Evolutionary conservation across 192 early-diverging fungal genomes (phyloP), one percentile per base, ranked within the genome.

Genomic region (Backusella psychrophila): DNA sequence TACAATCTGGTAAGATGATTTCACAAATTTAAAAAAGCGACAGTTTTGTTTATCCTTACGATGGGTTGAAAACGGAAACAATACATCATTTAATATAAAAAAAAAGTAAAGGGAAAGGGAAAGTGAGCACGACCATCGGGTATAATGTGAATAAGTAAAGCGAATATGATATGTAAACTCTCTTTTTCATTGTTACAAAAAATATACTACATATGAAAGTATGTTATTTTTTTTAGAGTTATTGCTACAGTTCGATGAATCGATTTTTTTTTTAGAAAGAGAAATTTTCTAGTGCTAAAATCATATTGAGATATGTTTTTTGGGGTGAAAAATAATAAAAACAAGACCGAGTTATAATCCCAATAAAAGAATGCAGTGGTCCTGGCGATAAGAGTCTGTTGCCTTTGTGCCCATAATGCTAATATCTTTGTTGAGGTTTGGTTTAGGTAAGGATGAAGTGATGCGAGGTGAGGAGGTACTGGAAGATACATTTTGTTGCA

Each of bases 391-490:
- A 19, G 73, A 75, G 52, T 80, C 78, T 29, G 52, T 75, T 26
- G 78, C 74, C 56, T 72, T 75, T 35, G 66, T 75, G 2, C 78
- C 78, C 26, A 67, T 53, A 39, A 81, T 78, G 68, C 77, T 78
- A 41, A 78, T 38, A 31, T 77, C 80, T 38, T 78, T 78, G 77
- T 75, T 73, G 34, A 81, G 75, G 36, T 78, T 77, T 33, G 66
- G 77, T 63, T 63, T 63, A 63, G 56, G 56, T 63, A 63, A 29
- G 3, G 56, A 63, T 75, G 68, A 72, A 15, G 75, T 26, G 68
- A 39, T 52, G 29, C 56, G 56, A 63, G 56, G 56, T 63, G 56
- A 63, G 56, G 56, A 63, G 56, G 56, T 29, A 29, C 11, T 63
- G 0, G 56, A 11, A 44, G 56, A 53, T 66, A 74, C 59, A 38